Conservation (phyloP, 116 monocot genomes). For the Posidonia oceanica region DNA sequence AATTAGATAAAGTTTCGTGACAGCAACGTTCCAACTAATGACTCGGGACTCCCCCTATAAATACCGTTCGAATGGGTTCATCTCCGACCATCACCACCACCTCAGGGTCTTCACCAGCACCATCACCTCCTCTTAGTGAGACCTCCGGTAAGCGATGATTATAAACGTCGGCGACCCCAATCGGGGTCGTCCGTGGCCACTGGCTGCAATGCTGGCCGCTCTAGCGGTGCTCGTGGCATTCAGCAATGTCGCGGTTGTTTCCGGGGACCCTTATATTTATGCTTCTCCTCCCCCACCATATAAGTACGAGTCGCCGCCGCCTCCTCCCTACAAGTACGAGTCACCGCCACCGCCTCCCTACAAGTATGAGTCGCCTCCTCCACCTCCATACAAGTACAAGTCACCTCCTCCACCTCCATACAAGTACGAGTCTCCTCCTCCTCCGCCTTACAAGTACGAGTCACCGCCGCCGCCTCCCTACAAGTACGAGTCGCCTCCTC, state of each 20-base stretch:
- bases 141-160: not conserved
- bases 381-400: not conserved
- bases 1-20: not conserved
- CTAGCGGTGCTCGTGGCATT: constrained; percentile 9
- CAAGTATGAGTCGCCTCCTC: not conserved
- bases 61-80: not conserved
- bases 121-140: not conserved
- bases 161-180: not conserved
- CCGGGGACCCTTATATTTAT: constrained; percentile 9
- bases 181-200: constrained; percentile 22
- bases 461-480: constrained; percentile 1
- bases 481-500: constrained; percentile 12
- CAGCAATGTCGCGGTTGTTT: constrained; percentile 1
- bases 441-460: not conserved
- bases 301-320: not conserved
- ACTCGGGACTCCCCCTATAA: not conserved
- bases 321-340: not conserved
- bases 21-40: not conserved
- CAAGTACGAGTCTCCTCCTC: not conserved
- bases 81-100: not conserved
- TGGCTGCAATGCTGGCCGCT: not conserved
- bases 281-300: constrained; percentile 9
- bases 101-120: not conserved
- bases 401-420: not conserved
- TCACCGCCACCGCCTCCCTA: constrained; percentile 4